Percentiles rank a stretch among this genome's conserved stretches.
These are phyloP conservation scores for Mariannaea sp. DNA, from an alignment of 2,329 filamentous ascomycete species.

Conservation along the genomic window DNA sequence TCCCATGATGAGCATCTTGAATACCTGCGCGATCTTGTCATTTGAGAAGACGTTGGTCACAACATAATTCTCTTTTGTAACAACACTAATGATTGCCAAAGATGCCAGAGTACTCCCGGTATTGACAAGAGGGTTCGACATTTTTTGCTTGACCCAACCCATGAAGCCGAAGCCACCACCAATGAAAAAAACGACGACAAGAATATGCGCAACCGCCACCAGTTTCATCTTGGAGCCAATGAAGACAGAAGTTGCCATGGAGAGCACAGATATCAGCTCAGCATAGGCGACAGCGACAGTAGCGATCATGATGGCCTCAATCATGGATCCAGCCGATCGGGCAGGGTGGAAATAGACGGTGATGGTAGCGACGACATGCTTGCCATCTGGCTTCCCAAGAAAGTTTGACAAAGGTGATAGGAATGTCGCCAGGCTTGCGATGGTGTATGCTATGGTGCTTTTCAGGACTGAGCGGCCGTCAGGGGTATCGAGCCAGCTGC, in stretches of 20 bases:
- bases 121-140: constrained; percentile 79
- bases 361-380: constrained; percentile 91
- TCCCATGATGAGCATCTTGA: constrained; percentile 82
- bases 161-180: constrained; percentile 86
- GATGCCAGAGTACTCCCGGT: constrained; percentile 85
- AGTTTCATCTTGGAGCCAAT: constrained; percentile 71
- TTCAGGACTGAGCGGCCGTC: constrained; percentile 82
- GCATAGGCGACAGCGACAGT: constrained; percentile 76
- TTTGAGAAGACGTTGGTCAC: constrained; percentile 83
- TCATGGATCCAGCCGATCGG: constrained; percentile 84
- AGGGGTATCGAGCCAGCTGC: constrained; percentile 65
- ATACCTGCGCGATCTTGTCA: constrained; percentile 77
- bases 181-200: constrained; percentile 82
- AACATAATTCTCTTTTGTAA: constrained; percentile 89
- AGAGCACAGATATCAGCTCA: constrained; percentile 71
- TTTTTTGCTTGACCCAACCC: constrained; percentile 82
- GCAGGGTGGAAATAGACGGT: constrained; percentile 96
- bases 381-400: constrained; percentile 84
- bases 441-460: constrained; percentile 85
- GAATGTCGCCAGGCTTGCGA: constrained; percentile 87
- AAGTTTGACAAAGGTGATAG: constrained; percentile 71
- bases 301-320: constrained; percentile 80
- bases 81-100: constrained; percentile 83
- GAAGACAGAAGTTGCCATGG: constrained; percentile 83
- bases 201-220: constrained; percentile 72